A percentile compares a stretch with the other conserved stretches of the same genome.
These are phyloP conservation scores for Elaeis oleifera DNA, from an alignment of 202 grass and related monocot genomes.

Conservation along the genomic window DNA sequence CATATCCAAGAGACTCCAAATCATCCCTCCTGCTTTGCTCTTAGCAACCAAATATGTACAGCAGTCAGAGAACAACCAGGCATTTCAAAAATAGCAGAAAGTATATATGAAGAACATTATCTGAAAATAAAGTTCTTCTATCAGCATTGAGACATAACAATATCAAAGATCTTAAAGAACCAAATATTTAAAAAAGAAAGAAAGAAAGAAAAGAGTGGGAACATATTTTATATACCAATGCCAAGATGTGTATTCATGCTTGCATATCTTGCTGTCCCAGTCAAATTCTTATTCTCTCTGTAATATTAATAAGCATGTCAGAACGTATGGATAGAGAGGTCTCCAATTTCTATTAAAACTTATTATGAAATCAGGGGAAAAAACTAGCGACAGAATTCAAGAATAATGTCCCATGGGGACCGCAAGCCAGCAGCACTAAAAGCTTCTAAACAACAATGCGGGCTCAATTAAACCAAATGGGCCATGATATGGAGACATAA, in stretches of 20 bases:
- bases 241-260: conserved; percentile 19
- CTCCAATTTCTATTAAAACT: too few relatives aligned
- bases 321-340: too few relatives aligned
- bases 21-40: conserved; percentile 9
- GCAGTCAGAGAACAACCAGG: neutral
- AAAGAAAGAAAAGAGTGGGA: neutral
- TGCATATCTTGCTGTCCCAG: conserved; percentile 21
- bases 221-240: neutral
- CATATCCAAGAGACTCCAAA: conserved; percentile 6
- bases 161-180: neutral
- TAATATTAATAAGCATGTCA: too few relatives aligned
- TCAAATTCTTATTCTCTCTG: conserved; percentile 17
- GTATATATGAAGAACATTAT: neutral
- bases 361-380: too few relatives aligned
- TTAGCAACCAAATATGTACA: neutral
- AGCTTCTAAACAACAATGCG: too few relatives aligned
- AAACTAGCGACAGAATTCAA: too few relatives aligned
- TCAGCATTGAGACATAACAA: neutral
- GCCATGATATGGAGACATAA: too few relatives aligned
- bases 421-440: too few relatives aligned
- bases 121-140: too few relatives aligned
- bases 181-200: too few relatives aligned
- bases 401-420: too few relatives aligned
- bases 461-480: too few relatives aligned
- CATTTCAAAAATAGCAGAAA: neutral